phyloP scores from a whole-genome alignment of 169 alveolate genomes.

The Eimeria acervulina region DNA sequence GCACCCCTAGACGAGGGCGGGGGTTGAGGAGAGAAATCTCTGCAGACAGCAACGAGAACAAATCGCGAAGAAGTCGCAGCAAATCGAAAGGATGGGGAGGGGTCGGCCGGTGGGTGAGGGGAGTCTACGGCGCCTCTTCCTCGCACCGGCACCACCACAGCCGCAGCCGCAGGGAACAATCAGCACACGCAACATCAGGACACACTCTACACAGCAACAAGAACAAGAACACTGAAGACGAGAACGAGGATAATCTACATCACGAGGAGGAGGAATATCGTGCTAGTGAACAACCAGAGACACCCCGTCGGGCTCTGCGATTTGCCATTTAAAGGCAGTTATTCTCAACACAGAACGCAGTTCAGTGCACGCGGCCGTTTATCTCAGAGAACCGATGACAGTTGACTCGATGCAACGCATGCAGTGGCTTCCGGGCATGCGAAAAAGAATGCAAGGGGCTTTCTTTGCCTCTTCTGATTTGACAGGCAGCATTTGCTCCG shows the following conservation, averaged over 20 bases:
- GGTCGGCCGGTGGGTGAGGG: slow-evolving; percentile 55
- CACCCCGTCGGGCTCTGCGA: slow-evolving; percentile 54
- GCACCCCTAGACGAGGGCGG: not conserved
- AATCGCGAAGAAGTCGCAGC: slow-evolving; percentile 13
- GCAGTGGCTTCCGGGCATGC: not conserved
- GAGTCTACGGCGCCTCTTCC: slow-evolving; percentile 50
- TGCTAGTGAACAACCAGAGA: not conserved
- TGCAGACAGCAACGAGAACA: not conserved
- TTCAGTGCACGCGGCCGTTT: not conserved
- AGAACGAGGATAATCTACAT: too few species aligned
- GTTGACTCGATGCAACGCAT: not conserved
- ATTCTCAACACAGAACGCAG: not conserved
- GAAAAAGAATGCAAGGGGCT: not conserved
- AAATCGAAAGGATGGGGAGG: slow-evolving; percentile 59
- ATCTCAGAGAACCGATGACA: not conserved
- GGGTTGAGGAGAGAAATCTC: not conserved
- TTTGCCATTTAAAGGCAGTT: not conserved
- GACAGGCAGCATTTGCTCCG: not conserved
- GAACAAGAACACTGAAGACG: not conserved
- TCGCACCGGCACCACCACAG: not conserved
- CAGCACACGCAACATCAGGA: not conserved
- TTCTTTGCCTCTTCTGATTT: not conserved
- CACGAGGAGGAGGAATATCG: not conserved
- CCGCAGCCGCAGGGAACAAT: not conserved
- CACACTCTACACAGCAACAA: not conserved